Evolutionary conservation across 2,329 filamentous ascomycete species (phyloP).

Genomic region (Myriangium duriaei): DNA sequence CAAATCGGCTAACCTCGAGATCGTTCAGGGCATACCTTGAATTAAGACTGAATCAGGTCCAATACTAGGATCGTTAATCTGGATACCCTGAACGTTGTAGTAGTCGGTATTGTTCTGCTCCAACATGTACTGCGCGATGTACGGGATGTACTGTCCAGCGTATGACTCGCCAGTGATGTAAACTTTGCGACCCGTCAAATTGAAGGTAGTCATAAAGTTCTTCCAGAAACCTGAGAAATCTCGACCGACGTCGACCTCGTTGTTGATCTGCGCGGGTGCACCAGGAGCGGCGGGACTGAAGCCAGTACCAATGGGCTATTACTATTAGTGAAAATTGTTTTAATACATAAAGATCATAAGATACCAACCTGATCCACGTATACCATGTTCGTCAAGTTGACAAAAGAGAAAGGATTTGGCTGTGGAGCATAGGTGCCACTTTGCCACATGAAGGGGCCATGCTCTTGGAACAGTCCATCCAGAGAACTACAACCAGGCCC

Average conservation of each 20-base stretch:
- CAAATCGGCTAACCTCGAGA: too few relatives aligned
- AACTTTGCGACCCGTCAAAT: conserved; percentile 43
- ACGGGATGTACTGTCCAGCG: conserved; percentile 90
- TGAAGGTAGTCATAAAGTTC: conserved; percentile 41
- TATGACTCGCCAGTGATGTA: conserved; percentile 95
- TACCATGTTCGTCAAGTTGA: conserved; percentile 62
- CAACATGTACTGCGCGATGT: conserved; percentile 84
- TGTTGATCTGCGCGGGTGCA: conserved; percentile 21
- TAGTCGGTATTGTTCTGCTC: conserved; percentile 52
- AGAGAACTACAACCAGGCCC: conserved; percentile 95
- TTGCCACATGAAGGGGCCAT: conserved; percentile 51
- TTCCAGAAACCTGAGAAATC: conserved; percentile 35
- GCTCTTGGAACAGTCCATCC: conserved; percentile 92
- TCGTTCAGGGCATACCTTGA: conserved; percentile 12
- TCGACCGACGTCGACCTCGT: conserved; percentile 28
- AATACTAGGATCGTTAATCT: conserved; percentile 29
- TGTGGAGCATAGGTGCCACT: conserved; percentile 28
- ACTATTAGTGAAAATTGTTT: too few relatives aligned
- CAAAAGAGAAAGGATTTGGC: conserved; percentile 33
- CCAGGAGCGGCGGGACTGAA: conserved; percentile 19
- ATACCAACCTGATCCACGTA: too few relatives aligned
- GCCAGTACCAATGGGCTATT: conserved; percentile 19
- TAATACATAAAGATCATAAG: too few relatives aligned
- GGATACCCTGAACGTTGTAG: conserved; percentile 22
- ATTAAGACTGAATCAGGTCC: too few relatives aligned